Evolutionary conservation across 2,329 filamentous ascomycete genomes (phyloP), one percentile per base, ranked within the genome.

Genomic region (Tolypocladium tundrense): DNA sequence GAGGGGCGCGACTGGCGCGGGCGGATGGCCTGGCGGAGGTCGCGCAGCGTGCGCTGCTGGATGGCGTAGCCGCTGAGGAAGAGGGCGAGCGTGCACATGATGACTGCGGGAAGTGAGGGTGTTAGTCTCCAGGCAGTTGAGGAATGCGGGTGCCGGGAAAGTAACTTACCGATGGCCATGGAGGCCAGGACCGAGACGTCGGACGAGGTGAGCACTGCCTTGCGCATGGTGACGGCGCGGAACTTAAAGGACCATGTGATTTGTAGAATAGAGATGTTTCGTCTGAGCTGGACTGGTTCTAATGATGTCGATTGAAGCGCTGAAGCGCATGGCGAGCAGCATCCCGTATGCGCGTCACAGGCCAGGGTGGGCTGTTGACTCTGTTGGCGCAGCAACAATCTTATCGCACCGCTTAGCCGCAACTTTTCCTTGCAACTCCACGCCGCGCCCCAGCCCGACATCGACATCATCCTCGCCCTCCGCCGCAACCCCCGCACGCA

Each of bases 51-150:
- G 65, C 90, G 85, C 72, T 97, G 92, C 68, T 97, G 92, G 56
- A 96, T 81, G 3, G 86, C 82, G 71, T 95, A 96, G 66, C 92
- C 92, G 55, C 89, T 91, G 39, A 96, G 79, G 71, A 97, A 97
- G 33, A 97, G 84, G 5, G 91, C 83, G 42, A 86, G 72, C 3
- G 91, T 96, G 73, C 90, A 96, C 33, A 89, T 70, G 62, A 90
- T 76, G 59, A 96, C 88, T 87, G 59, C 19, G 19, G 19, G 13
- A 35, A 37, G 14, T 4, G 13, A 3, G 35, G 21, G 58, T 48
- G 57, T 63, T 54, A 61, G 60, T 11, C 16, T 6, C 4, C 53
- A 57, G 57, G 27, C 13, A 40, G 40, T 40, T 11, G n/a, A 41
- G 62, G 64, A 64, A 65, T 66, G 64, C 40, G 54, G 57, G 16